Evolutionary conservation across 2,329 filamentous ascomycete genomes (phyloP).

Genomic region (Claviceps sorghi): DNA sequence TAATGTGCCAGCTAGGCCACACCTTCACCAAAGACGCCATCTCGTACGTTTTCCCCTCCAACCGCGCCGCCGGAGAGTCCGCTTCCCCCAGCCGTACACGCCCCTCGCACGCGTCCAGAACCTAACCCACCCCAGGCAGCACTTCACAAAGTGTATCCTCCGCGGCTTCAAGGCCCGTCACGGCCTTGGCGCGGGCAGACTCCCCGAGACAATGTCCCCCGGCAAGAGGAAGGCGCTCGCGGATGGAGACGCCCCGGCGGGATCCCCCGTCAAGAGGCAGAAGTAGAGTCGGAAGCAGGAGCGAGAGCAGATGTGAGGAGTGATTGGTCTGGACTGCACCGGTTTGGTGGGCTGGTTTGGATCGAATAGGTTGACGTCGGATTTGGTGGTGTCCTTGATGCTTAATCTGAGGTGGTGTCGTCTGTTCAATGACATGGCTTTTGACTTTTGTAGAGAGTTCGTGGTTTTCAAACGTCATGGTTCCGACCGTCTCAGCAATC

Average conservation of each 20-base stretch:
- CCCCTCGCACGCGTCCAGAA: background rate
- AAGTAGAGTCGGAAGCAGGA: background rate
- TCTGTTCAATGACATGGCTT: background rate
- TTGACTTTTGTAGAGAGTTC: no score
- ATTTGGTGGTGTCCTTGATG: no score
- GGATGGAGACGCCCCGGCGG: background rate
- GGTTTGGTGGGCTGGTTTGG: no score
- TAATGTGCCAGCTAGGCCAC: slow-evolving; percentile 21
- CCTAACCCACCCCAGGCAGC: slow-evolving; percentile 18
- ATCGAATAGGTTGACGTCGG: no score
- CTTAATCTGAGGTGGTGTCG: background rate
- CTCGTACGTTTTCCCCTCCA: slow-evolving; percentile 15
- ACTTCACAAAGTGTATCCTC: slow-evolving; percentile 24
- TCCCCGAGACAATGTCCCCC: slow-evolving; percentile 4
- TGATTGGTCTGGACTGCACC: no score
- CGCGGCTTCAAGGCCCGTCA: slow-evolving; percentile 19
- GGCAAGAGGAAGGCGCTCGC: background rate
- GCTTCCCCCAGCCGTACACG: no score
- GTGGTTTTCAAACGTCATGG: background rate
- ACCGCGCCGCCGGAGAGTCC: no score
- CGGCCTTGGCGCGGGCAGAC: slow-evolving; percentile 5
- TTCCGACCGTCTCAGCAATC: no score
- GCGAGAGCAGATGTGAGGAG: background rate
- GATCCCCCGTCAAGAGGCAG: background rate
- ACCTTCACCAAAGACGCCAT: slow-evolving; percentile 25